Conservation (phyloP, 2,329 filamentous ascomycete species). For the Delphinella strobiligena region DNA sequence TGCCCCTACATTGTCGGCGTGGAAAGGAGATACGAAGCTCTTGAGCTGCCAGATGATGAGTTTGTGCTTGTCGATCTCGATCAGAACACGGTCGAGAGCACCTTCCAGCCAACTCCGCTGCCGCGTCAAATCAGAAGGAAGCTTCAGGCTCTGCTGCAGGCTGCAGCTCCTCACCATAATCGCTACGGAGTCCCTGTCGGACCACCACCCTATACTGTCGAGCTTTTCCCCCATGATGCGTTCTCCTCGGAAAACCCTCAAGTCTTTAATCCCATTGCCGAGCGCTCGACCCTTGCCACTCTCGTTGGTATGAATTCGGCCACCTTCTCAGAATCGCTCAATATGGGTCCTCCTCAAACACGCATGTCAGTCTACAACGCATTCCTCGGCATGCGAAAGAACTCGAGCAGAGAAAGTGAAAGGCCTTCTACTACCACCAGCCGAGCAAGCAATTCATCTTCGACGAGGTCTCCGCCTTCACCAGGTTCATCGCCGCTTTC, state of each 20-base stretch:
- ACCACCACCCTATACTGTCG: slow-evolving; percentile 82
- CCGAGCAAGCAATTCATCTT: slow-evolving; percentile 25
- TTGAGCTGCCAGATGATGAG: slow-evolving; percentile 84
- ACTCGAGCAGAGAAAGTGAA: slow-evolving; percentile 49
- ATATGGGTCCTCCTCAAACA: slow-evolving; percentile 38
- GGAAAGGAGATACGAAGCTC: slow-evolving; percentile 77
- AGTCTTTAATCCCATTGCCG: slow-evolving; percentile 62
- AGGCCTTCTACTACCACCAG: slow-evolving; percentile 60
- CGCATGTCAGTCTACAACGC: slow-evolving; percentile 76
- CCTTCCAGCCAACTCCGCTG: slow-evolving; percentile 61
- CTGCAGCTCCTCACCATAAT: slow-evolving; percentile 80
- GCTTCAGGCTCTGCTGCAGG: slow-evolving; percentile 72
- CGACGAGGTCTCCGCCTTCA: slow-evolving; percentile 40
- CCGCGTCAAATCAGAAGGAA: slow-evolving; percentile 86
- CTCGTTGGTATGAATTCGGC: slow-evolving; percentile 84
- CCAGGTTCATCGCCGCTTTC: slow-evolving; percentile 54
- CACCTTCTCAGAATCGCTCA: slow-evolving; percentile 56
- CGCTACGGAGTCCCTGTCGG: slow-evolving; percentile 78
- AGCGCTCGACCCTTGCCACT: slow-evolving; percentile 63
- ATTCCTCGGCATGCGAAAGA: slow-evolving; percentile 65
- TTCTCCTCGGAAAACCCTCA: slow-evolving; percentile 79
- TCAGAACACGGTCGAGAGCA: slow-evolving; percentile 78
- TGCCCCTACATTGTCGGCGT: slow-evolving; percentile 97
- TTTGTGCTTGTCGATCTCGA: slow-evolving; percentile 93
- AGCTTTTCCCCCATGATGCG: slow-evolving; percentile 81